Conservation (phyloP, 2,329 filamentous ascomycete species). For the Ceratocystis variospora region DNA sequence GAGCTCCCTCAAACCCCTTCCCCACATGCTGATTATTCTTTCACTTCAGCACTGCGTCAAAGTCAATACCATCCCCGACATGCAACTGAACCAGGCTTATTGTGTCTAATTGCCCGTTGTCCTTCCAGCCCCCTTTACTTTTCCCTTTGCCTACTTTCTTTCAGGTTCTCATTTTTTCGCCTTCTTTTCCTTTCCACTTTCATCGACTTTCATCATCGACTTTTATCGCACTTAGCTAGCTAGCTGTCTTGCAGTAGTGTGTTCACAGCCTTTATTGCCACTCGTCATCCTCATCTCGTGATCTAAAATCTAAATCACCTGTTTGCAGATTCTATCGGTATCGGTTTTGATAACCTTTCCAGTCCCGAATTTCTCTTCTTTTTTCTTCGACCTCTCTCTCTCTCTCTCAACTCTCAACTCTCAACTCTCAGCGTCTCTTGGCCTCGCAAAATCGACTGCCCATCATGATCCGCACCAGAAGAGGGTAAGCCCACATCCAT, state of each 20-base stretch:
- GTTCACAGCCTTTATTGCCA: too few species aligned
- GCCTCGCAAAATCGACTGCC: background rate
- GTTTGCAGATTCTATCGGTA: too few species aligned
- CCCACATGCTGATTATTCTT: background rate
- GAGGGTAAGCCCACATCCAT: conserved; percentile 9
- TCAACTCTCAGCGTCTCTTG: background rate
- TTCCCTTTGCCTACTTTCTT: background rate
- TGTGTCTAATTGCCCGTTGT: background rate
- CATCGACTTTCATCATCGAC: background rate
- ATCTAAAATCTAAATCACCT: too few species aligned
- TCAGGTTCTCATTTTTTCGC: background rate
- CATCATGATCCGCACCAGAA: conserved; percentile 17
- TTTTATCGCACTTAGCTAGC: background rate
- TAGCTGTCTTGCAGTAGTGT: too few species aligned
- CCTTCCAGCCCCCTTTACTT: background rate
- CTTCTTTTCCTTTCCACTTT: conserved; percentile 3
- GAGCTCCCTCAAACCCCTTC: background rate
- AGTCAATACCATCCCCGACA: background rate
- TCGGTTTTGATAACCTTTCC: background rate
- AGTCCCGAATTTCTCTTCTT: background rate
- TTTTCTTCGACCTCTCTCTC: too few species aligned
- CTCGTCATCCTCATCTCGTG: too few species aligned
- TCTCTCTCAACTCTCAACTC: background rate
- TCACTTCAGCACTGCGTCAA: background rate
- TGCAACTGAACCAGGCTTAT: background rate